Evolutionary conservation across 2,329 filamentous ascomycete species (phyloP).

Genomic region (Huntiella decipiens): DNA sequence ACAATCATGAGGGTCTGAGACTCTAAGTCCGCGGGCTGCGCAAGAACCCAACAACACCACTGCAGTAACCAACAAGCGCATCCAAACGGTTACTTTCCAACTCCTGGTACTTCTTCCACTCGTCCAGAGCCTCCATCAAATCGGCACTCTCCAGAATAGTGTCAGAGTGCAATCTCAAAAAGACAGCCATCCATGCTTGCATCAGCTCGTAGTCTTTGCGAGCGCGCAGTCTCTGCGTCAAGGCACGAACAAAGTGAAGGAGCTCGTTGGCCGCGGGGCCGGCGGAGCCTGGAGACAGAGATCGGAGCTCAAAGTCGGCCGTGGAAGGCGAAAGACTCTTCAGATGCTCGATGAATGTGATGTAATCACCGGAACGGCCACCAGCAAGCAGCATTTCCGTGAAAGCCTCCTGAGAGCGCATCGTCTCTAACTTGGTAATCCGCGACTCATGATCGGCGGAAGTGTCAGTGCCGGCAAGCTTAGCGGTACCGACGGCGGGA

Average conservation of each 20-base stretch:
- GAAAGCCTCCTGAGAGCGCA: slow-evolving; percentile 37
- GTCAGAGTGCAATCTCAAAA: slow-evolving; percentile 59
- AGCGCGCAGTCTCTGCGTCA: slow-evolving; percentile 49
- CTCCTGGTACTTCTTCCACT: slow-evolving; percentile 57
- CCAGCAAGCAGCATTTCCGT: slow-evolving; percentile 36
- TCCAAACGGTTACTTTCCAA: slow-evolving; percentile 52
- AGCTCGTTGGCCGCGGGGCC: slow-evolving; percentile 46
- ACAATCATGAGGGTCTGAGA: too few relatives aligned
- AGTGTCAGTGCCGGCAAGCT: slow-evolving; percentile 16
- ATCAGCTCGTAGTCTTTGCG: slow-evolving; percentile 80
- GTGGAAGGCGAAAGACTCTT: slow-evolving; percentile 67
- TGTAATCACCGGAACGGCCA: slow-evolving; percentile 38
- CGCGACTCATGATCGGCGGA: slow-evolving; percentile 34
- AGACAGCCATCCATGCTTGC: slow-evolving; percentile 95
- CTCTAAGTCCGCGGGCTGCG: slow-evolving; percentile 37
- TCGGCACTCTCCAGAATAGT: slow-evolving; percentile 29
- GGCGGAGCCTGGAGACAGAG: slow-evolving; percentile 33
- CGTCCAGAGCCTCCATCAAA: slow-evolving; percentile 39
- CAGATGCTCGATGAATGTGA: slow-evolving; percentile 55
- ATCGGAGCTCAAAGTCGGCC: slow-evolving; percentile 79
- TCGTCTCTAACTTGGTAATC: slow-evolving; percentile 47
- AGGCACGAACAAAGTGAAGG: slow-evolving; percentile 57
- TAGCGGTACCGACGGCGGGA: slow-evolving; percentile 34
- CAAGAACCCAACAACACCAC: slow-evolving; percentile 69
- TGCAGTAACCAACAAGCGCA: slow-evolving; percentile 67